These are phyloP conservation scores for Drechslerella stenobrocha DNA, from an alignment of 2,329 filamentous ascomycete species.

Conservation along the genomic window DNA sequence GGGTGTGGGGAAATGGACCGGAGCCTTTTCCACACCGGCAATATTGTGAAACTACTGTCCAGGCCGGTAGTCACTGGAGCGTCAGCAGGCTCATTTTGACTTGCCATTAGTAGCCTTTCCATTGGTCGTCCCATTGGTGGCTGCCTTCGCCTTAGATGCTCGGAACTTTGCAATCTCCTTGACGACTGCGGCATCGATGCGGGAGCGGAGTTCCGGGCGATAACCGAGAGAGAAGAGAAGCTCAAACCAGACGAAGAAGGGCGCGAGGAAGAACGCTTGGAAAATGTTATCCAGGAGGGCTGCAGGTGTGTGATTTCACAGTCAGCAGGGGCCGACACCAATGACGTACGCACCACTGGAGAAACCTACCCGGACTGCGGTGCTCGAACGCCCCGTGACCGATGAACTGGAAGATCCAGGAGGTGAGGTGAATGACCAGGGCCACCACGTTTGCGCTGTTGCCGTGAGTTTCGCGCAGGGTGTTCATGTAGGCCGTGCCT, in stretches of 20 bases:
- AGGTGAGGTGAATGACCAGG: constrained; percentile 69
- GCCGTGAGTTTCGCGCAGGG: constrained; percentile 69
- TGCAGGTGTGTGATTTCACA: not conserved
- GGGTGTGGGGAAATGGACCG: too few species aligned
- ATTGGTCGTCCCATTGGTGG: constrained; percentile 36
- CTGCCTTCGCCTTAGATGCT: constrained; percentile 61
- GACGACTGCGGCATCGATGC: constrained; percentile 75
- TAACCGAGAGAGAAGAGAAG: constrained; percentile 86
- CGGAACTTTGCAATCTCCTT: constrained; percentile 77
- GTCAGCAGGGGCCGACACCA: not conserved
- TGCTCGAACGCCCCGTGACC: constrained; percentile 89
- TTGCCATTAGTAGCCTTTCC: constrained; percentile 35
- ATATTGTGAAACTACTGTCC: too few species aligned
- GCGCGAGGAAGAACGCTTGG: constrained; percentile 88
- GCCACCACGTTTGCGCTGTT: constrained; percentile 67
- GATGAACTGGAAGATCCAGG: constrained; percentile 87
- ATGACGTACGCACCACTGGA: not conserved
- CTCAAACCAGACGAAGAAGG: constrained; percentile 97
- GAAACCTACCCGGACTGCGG: constrained; percentile 68
- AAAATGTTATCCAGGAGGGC: constrained; percentile 84
- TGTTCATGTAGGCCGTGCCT: constrained; percentile 74
- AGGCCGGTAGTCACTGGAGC: not conserved
- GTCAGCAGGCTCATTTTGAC: constrained; percentile 19
- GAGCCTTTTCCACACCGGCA: too few species aligned
- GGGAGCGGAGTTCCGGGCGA: constrained; percentile 78